Evolutionary conservation across 441 rosid species (phyloP).

Genomic region (Euphorbia schlechtendalii): DNA sequence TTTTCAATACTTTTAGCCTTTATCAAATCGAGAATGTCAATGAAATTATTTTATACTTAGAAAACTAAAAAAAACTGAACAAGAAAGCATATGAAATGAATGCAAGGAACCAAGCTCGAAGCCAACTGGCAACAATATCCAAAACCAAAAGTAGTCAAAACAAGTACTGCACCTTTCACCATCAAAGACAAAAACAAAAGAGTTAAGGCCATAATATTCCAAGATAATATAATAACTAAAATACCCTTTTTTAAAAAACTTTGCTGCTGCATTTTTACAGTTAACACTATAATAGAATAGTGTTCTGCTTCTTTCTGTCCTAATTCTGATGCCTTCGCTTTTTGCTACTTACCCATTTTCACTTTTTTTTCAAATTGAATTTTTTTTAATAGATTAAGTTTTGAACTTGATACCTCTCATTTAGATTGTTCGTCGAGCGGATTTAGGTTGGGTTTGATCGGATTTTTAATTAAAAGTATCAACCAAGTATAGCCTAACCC

Average conservation of each 20-base stretch:
- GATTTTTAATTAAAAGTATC: no score
- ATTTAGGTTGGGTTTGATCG: no score
- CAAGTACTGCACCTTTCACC: conserved; percentile 18
- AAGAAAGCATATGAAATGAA: neutral
- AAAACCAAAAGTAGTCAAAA: conserved; percentile 3
- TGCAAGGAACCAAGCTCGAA: no score
- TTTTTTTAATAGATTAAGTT: no score
- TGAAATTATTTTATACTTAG: no score
- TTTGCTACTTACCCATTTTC: neutral
- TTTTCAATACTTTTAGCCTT: no score
- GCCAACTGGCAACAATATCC: neutral
- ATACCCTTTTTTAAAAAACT: neutral
- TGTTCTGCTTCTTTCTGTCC: neutral
- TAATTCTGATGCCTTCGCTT: neutral
- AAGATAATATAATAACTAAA: neutral
- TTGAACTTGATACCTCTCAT: no score
- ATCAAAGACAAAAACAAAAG: neutral
- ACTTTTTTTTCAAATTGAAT: no score
- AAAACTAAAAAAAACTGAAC: neutral
- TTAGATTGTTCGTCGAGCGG: no score
- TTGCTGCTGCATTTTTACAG: neutral
- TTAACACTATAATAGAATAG: neutral
- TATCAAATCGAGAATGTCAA: no score
- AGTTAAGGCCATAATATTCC: neutral
- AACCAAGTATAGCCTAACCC: no score